Percentiles rank a stretch among this genome's conserved stretches.
These are phyloP conservation scores for Sporothrix sp. DNA, from an alignment of 2,329 filamentous ascomycete genomes.

Conservation along the genomic window DNA sequence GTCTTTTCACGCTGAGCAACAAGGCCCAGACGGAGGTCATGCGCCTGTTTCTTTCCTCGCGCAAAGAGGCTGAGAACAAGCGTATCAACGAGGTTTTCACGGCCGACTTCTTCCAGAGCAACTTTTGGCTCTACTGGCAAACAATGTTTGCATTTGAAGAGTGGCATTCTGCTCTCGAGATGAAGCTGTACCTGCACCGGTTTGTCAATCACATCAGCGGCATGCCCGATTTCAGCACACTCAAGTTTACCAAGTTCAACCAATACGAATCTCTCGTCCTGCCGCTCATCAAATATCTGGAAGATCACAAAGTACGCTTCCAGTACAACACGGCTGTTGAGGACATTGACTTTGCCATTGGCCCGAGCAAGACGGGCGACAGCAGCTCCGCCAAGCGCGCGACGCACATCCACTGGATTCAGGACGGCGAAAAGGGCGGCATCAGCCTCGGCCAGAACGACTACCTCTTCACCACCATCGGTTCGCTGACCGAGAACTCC, in stretches of 20 bases:
- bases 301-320: slow-evolving; percentile 24
- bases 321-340: slow-evolving; percentile 20
- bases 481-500: slow-evolving; percentile 29
- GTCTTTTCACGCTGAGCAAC: slow-evolving; percentile 22
- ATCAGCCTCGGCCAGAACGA: slow-evolving; percentile 24
- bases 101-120: slow-evolving; percentile 26
- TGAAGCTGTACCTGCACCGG: slow-evolving; percentile 27
- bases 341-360: slow-evolving; percentile 19
- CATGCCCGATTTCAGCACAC: slow-evolving; percentile 24
- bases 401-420: slow-evolving; percentile 20
- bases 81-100: slow-evolving; percentile 23
- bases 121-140: slow-evolving; percentile 30
- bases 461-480: slow-evolving; percentile 31
- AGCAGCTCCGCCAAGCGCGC: slow-evolving; percentile 18
- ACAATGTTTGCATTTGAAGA: slow-evolving; percentile 29
- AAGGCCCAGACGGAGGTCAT: slow-evolving; percentile 25
- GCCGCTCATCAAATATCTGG: slow-evolving; percentile 24
- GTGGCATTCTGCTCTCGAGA: slow-evolving; percentile 29
- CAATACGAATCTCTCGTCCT: slow-evolving; percentile 28
- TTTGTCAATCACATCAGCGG: slow-evolving; percentile 23
- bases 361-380: slow-evolving; percentile 1
- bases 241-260: slow-evolving; percentile 27
- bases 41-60: slow-evolving; percentile 23
- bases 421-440: slow-evolving; percentile 18
- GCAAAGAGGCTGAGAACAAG: slow-evolving; percentile 22